A percentile compares a stretch with the other conserved stretches of the same genome.
These are phyloP conservation scores for Saksenaea vasiformis DNA, from an alignment of 371 early-diverging fungal genomes.

Conservation along the genomic window DNA sequence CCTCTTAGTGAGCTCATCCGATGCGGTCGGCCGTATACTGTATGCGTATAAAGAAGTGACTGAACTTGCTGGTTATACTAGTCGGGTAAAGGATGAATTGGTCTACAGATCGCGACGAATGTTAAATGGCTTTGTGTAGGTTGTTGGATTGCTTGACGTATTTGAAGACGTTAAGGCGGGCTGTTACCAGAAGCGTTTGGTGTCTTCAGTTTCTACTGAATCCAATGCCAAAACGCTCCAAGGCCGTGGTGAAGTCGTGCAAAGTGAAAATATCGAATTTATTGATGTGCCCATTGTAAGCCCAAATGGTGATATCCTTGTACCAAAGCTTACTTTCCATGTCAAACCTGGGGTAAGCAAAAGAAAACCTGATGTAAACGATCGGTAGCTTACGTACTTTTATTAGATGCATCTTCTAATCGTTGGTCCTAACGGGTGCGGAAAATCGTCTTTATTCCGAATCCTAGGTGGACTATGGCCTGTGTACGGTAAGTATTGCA, in stretches of 20 bases:
- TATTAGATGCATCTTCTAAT: conserved; percentile 83
- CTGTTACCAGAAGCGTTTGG: conserved; percentile 65
- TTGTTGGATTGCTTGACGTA: conserved; percentile 74
- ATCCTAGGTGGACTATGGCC: conserved; percentile 96
- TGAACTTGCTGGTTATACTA: conserved; percentile 91
- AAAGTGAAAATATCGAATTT: conserved; percentile 84
- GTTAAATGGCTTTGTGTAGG: conserved; percentile 20
- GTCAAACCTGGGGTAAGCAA: conserved; percentile 76
- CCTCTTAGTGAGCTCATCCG: conserved; percentile 77
- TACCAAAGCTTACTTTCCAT: conserved; percentile 83
- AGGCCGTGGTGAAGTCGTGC: conserved; percentile 70
- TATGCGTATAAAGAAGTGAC: conserved; percentile 89
- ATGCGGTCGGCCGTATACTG: conserved; percentile 91
- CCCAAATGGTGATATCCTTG: conserved; percentile 95
- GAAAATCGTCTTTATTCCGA: conserved; percentile 93
- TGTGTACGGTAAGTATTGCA: conserved; percentile 62
- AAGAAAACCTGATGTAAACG: not conserved
- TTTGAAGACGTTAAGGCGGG: conserved; percentile 82
- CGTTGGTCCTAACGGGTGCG: conserved; percentile 96
- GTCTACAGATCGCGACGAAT: not conserved
- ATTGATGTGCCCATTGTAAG: conserved; percentile 91
- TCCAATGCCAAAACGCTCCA: conserved; percentile 58
- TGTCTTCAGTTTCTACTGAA: conserved; percentile 60
- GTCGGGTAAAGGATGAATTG: conserved; percentile 64
- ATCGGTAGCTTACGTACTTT: not conserved